Evolutionary conservation across 345 rosid species (phyloP).

Genomic region (Gossypium herbaceum): DNA sequence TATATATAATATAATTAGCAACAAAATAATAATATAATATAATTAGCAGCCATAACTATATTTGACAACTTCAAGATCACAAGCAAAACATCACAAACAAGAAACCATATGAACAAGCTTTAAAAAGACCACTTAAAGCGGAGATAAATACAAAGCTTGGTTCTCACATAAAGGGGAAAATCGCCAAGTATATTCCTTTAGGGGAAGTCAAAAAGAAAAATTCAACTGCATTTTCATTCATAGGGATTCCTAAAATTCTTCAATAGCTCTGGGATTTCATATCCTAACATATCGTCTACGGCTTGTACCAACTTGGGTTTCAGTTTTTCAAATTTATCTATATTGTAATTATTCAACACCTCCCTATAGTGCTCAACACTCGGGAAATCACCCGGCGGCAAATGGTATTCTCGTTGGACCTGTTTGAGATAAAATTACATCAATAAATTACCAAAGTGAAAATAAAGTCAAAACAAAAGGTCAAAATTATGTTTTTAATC

Average conservation of each 20-base stretch:
- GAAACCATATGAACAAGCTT: neutral
- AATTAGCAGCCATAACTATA: no score
- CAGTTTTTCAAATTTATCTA: slow-evolving; percentile 80
- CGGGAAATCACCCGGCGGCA: slow-evolving; percentile 82
- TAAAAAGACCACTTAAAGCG: neutral
- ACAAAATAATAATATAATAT: no score
- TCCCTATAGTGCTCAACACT: slow-evolving; percentile 72
- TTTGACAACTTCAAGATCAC: neutral
- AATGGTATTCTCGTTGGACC: slow-evolving; percentile 84
- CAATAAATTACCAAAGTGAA: no score
- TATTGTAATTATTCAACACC: slow-evolving; percentile 60
- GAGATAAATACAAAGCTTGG: neutral
- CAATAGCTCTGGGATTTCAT: slow-evolving; percentile 79
- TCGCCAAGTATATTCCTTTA: neutral
- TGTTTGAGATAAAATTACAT: slow-evolving; percentile 18
- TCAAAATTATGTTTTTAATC: no score
- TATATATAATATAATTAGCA: no score
- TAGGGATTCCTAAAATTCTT: slow-evolving; percentile 83
- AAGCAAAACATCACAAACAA: neutral
- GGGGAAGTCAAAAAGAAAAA: neutral
- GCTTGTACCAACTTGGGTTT: slow-evolving; percentile 86
- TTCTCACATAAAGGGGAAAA: neutral
- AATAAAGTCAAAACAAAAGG: no score
- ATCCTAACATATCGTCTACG: slow-evolving; percentile 87
- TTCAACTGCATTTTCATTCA: slow-evolving; percentile 29